Percentiles rank a stretch among this genome's conserved stretches.
phyloP scores from a whole-genome alignment of 2,329 filamentous ascomycete species.

The Sarocladium brachiariae region DNA sequence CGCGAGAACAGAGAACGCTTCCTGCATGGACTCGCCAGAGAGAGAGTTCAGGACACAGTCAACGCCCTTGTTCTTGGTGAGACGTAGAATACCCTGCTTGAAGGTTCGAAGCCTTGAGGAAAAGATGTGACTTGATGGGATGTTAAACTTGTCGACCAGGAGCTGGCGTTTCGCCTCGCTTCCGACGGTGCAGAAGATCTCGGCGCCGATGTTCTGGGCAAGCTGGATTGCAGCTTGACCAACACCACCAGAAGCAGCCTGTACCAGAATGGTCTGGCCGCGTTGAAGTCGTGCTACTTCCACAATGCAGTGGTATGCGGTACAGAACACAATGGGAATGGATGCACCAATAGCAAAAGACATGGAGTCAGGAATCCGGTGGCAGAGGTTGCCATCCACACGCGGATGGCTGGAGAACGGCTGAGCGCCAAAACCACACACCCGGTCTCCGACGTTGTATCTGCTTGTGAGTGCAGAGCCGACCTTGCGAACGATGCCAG shows the following conservation, averaged over 20 bases:
- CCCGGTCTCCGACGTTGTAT: conserved; percentile 16
- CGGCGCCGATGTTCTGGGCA: conserved; percentile 17
- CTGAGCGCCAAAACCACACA: conserved; percentile 13
- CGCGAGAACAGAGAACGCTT: conserved; percentile 37
- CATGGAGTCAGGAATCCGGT: conserved; percentile 14
- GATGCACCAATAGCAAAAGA: conserved; percentile 21
- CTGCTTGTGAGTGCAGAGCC: conserved; percentile 12
- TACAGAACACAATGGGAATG: conserved; percentile 10
- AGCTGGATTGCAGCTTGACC: conserved; percentile 26
- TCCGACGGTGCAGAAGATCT: conserved; percentile 27
- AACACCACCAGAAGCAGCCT: conserved; percentile 23
- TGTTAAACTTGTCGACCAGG: conserved; percentile 17
- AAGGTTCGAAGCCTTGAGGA: conserved; percentile 19
- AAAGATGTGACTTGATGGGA: conserved; percentile 19
- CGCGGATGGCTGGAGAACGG: conserved; percentile 14
- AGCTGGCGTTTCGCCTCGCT: conserved; percentile 23
- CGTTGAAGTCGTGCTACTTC: conserved; percentile 22
- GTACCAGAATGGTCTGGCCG: conserved; percentile 27
- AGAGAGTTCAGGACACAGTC: conserved; percentile 26
- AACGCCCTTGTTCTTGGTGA: conserved; percentile 21
- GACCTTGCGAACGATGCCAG: conserved; percentile 15
- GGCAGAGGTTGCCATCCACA: conserved; percentile 1
- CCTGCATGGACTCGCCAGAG: conserved; percentile 28
- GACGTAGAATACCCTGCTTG: conserved; percentile 15
- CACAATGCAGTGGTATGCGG: conserved; percentile 10